Evolutionary conservation across 1,284 basidiomycete species (phyloP), one percentile per base, ranked within the genome.

Genomic region (Puccinia brachypodii): DNA sequence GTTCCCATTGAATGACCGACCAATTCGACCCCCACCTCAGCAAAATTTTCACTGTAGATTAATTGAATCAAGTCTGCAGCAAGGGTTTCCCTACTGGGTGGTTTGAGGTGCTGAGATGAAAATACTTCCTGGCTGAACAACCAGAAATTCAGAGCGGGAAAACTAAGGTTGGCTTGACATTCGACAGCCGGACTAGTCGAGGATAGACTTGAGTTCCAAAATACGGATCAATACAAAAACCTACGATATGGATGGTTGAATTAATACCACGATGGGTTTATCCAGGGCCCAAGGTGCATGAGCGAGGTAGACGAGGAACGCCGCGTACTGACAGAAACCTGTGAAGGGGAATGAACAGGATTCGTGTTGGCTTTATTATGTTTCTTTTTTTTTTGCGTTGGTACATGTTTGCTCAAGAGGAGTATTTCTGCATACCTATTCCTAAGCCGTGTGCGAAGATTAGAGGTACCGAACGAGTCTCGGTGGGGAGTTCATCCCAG

Each of bases 1-100:
- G 85, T 85, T 44, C 86, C 86, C 82, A 85, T 85, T 25, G 84
- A 85, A 83, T 86, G 86, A 33, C 84, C 85, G 11, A 86, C 76
- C 19, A 86, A 76, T 53, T 83, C 82, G 64, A 86, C 82, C 11
- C 83, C 82, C n/a, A 74, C 78, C 40, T 72, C 44, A 42, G 72
- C 50, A 82, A 85, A 85, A 3, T 77, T 58, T 64, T 83, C 81
- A 3, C 36, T 50, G 40, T 82, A 40, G 19, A 86, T 69, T 73
- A 85, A 83, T 33, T 68, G 36, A 7, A 82, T 83, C 40, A 86
- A 82, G 36, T 83, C 76, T 1, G 73, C 76, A 0, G 84, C 83
- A n/a, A 84, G 83, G 68, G 85, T 85, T 56, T 84, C 83, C 50
- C 84, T 83, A 0, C 83, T 82, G 56, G 85, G 84, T 0, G 86